Conservation (phyloP, 2,329 filamentous ascomycete genomes). For the Hypoxylon sp. region DNA sequence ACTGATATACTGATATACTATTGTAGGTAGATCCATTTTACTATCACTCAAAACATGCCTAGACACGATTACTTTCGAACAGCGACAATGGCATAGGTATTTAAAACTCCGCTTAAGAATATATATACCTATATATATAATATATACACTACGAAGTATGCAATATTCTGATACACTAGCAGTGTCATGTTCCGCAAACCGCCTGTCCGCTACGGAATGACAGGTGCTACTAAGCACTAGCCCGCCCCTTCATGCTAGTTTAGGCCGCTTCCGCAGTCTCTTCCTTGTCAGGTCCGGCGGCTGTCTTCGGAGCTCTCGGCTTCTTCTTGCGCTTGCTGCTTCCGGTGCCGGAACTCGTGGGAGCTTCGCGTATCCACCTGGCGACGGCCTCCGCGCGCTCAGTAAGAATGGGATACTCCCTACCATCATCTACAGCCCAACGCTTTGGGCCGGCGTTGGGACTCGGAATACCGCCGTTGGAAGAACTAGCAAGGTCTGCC, state of each 20-base stretch:
- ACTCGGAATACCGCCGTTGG: constrained; percentile 46
- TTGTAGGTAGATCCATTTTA: not conserved
- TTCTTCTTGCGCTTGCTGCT: constrained; percentile 55
- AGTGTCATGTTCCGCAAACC: not conserved
- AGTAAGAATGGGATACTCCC: constrained; percentile 78
- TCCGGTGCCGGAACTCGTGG: constrained; percentile 54
- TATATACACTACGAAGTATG: constrained; percentile 23
- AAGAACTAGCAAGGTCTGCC: constrained; percentile 62
- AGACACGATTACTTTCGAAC: not conserved
- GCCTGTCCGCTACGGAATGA: not conserved
- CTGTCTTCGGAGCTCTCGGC: constrained; percentile 46
- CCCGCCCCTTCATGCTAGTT: constrained; percentile 3
- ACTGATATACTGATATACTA: not conserved
- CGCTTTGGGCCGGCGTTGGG: constrained; percentile 60
- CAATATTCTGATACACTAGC: constrained; percentile 13
- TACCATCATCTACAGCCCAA: constrained; percentile 75
- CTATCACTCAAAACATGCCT: not conserved
- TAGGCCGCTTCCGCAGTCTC: constrained; percentile 25
- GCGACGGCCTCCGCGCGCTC: constrained; percentile 78
- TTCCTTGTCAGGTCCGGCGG: constrained; percentile 35
- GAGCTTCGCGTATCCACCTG: constrained; percentile 77
- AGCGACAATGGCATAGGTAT: not conserved
- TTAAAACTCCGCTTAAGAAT: constrained; percentile 6
- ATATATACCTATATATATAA: constrained; percentile 10
- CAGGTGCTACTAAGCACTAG: constrained; percentile 1